A percentile compares a stretch with the other conserved stretches of the same genome.
These are phyloP conservation scores for Erodium trifolium DNA, from an alignment of 441 rosid genomes.

Conservation along the genomic window DNA sequence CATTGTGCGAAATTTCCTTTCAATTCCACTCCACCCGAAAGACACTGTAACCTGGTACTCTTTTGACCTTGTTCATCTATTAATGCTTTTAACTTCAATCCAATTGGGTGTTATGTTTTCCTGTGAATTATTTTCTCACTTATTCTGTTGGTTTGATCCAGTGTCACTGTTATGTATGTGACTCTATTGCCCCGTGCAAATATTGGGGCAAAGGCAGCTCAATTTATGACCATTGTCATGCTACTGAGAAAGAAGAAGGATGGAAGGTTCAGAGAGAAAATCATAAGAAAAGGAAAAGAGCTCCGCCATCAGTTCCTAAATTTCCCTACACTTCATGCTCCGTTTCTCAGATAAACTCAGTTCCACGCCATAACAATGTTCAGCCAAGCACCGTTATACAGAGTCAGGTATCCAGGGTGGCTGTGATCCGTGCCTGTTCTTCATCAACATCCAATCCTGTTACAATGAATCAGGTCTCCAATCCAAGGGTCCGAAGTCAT, in stretches of 20 bases:
- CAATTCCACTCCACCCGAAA: conserved; percentile 47
- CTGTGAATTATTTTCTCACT: conserved; percentile 1
- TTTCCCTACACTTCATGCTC: conserved; percentile 17
- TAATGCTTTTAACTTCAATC: neutral
- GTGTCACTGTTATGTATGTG: conserved; percentile 94
- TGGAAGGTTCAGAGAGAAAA: conserved; percentile 46
- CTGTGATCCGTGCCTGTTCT: too few species aligned
- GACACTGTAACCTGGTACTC: conserved; percentile 55
- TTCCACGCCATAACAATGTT: too few species aligned
- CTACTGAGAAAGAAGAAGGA: conserved; percentile 50
- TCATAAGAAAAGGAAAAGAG: conserved; percentile 30
- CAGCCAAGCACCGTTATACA: conserved; percentile 11
- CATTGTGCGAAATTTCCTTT: conserved; percentile 60
- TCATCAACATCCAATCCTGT: conserved; percentile 14
- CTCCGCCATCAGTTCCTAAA: conserved; percentile 22
- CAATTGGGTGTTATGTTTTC: neutral
- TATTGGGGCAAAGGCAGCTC: conserved; percentile 50
- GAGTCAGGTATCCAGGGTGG: too few species aligned
- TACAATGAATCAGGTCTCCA: conserved; percentile 17
- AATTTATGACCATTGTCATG: conserved; percentile 66
- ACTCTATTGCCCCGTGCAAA: conserved; percentile 61
- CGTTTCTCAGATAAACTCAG: neutral
- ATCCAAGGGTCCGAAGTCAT: conserved; percentile 19
- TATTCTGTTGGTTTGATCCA: conserved; percentile 26
- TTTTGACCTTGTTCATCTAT: neutral